These are phyloP conservation scores for Panaeolus papilionaceus DNA, from an alignment of 768 basidiomycete genomes.

Conservation along the genomic window DNA sequence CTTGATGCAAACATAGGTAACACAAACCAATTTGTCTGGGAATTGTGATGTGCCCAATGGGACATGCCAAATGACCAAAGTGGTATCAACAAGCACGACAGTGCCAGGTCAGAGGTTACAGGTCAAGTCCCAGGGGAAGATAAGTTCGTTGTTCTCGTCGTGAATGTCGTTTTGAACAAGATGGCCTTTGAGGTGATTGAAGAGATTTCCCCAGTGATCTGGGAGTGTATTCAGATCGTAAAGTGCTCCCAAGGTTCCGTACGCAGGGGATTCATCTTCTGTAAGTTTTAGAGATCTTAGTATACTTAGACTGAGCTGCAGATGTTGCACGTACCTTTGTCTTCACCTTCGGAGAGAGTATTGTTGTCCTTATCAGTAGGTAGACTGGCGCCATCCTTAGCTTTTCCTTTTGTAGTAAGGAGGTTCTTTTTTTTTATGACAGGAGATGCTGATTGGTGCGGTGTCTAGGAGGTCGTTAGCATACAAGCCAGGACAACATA, in stretches of 20 bases:
- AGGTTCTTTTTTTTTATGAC: background rate
- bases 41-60: too few species aligned
- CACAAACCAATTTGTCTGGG: too few species aligned
- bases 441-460: too few species aligned
- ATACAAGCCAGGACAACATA: too few species aligned
- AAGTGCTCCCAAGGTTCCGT: background rate
- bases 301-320: too few species aligned
- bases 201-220: background rate
- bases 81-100: constrained; percentile 11
- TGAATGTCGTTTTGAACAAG: constrained; percentile 18
- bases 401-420: background rate
- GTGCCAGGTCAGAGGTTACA: background rate
- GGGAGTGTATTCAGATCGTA: background rate
- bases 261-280: background rate
- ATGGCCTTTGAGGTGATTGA: background rate
- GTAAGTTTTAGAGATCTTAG: too few species aligned
- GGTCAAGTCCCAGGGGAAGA: constrained; percentile 15
- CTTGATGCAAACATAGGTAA: too few species aligned
- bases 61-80: constrained; percentile 11
- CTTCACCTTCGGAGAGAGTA: background rate
- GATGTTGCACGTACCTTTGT: too few species aligned
- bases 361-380: too few species aligned
- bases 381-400: background rate
- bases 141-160: constrained; percentile 12
- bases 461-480: too few species aligned